Percentiles rank a stretch among this genome's conserved stretches.
Evolutionary conservation across 2,329 filamentous ascomycete genomes (phyloP).

Genomic region (Colletotrichum lupini): DNA sequence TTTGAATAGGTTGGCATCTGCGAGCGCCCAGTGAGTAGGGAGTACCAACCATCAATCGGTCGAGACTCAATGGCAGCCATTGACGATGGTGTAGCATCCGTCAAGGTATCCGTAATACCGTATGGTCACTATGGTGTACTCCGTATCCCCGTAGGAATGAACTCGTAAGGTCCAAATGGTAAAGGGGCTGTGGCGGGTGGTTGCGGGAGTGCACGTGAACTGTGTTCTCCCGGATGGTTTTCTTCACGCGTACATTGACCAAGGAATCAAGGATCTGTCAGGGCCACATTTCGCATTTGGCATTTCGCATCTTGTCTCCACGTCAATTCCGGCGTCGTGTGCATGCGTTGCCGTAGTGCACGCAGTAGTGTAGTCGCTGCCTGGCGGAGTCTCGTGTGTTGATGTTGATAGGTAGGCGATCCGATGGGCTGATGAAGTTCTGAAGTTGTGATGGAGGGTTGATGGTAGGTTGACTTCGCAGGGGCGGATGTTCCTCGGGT

Average conservation of each 20-base stretch:
- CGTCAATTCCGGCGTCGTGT: background rate
- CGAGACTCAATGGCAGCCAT: background rate
- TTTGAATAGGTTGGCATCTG: background rate
- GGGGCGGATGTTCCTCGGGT: background rate
- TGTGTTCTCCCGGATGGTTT: background rate
- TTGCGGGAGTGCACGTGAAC: conserved; percentile 5
- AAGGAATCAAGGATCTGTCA: background rate
- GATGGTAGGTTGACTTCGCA: background rate
- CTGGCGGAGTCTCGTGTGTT: background rate
- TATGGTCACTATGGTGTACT: no score
- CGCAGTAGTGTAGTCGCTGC: background rate
- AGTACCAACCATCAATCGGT: background rate
- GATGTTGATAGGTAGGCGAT: background rate
- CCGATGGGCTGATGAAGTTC: background rate
- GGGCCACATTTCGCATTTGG: background rate
- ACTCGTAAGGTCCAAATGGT: no score
- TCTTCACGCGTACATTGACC: background rate
- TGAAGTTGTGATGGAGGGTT: background rate
- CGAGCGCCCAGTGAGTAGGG: background rate
- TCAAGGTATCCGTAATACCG: background rate
- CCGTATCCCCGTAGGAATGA: no score
- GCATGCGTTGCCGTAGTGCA: background rate
- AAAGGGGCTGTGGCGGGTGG: background rate
- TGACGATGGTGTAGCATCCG: background rate
- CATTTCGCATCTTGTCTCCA: background rate